Percentiles rank a stretch among this genome's conserved stretches.
Evolutionary conservation across 306 rosid species (phyloP).

Genomic region (Vigna nakashimae): DNA sequence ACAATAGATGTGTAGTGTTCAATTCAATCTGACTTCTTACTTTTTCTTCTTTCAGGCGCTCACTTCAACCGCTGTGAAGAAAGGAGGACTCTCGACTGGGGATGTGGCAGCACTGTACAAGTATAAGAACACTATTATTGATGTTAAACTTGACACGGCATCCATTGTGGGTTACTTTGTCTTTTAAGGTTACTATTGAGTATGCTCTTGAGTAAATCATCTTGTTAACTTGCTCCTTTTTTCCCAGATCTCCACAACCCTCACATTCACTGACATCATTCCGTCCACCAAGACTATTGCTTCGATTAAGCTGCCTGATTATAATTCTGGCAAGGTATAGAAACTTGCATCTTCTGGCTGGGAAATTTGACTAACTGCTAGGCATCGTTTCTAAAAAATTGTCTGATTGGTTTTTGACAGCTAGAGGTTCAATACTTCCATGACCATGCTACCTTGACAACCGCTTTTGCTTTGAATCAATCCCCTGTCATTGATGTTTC

Average conservation of each 20-base stretch:
- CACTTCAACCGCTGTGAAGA: constrained; percentile 91
- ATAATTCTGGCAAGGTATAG: constrained; percentile 89
- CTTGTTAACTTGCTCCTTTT: constrained; percentile 26
- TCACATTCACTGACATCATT: constrained; percentile 73
- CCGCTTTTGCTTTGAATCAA: constrained; percentile 69
- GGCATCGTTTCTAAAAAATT: constrained; percentile 13
- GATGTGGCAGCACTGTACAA: constrained; percentile 82
- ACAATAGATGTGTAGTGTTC: constrained; percentile 27
- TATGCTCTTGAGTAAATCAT: constrained; percentile 30
- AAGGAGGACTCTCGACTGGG: constrained; percentile 86
- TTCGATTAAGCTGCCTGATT: constrained; percentile 81
- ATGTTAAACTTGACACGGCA: constrained; percentile 88
- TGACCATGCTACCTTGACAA: constrained; percentile 79
- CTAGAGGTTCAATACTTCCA: constrained; percentile 95
- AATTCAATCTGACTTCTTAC: constrained; percentile 25
- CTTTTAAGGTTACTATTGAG: constrained; percentile 25
- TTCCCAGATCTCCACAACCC: constrained; percentile 68
- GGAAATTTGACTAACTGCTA: constrained; percentile 7
- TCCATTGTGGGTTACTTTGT: constrained; percentile 72
- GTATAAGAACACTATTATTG: constrained; percentile 73
- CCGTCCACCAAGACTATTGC: constrained; percentile 93
- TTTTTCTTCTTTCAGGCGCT: constrained; percentile 63
- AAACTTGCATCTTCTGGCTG: constrained; percentile 22
- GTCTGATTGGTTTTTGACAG: constrained; percentile 53
- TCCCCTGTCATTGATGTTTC: constrained; percentile 78